A percentile compares a stretch with the other conserved stretches of the same genome.
phyloP scores from a whole-genome alignment of 176 grass and related monocot genomes.

The Aegilops speltoides region DNA sequence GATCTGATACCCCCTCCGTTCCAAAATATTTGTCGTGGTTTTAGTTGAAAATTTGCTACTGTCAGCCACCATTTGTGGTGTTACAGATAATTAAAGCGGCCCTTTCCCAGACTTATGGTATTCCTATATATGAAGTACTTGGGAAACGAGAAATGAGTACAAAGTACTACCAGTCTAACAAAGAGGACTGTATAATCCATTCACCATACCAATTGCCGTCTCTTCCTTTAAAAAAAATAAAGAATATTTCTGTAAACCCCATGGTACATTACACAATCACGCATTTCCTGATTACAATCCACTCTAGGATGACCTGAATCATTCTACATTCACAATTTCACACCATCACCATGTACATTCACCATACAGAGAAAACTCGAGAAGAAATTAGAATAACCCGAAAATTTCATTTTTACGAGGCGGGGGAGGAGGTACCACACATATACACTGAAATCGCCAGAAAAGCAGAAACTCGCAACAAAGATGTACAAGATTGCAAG shows the following conservation, averaged over 20 bases:
- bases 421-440: slow-evolving; percentile 1
- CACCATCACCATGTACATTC: slow-evolving; percentile 23
- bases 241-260: slow-evolving; percentile 39
- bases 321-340: slow-evolving; percentile 30
- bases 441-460: slow-evolving; percentile 30
- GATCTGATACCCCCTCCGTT: too few relatives aligned
- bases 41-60: too few relatives aligned
- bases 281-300: slow-evolving; percentile 43
- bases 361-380: slow-evolving; percentile 40
- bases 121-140: too few relatives aligned
- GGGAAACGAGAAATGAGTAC: too few relatives aligned
- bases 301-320: slow-evolving; percentile 37
- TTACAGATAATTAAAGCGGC: too few relatives aligned
- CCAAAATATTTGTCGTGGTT: too few relatives aligned
- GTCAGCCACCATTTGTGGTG: too few relatives aligned
- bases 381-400: slow-evolving; percentile 10
- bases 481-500: slow-evolving; percentile 54
- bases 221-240: slow-evolving; percentile 30
- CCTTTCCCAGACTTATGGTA: too few relatives aligned
- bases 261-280: slow-evolving; percentile 29
- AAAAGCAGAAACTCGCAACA: slow-evolving; percentile 32
- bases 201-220: neutral
- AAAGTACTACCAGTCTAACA: too few relatives aligned
- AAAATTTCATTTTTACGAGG: slow-evolving; percentile 1
- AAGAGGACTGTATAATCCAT: too few relatives aligned